phyloP scores from a whole-genome alignment of 164 flowering plant genomes.

The Euptelea pleiosperma region DNA sequence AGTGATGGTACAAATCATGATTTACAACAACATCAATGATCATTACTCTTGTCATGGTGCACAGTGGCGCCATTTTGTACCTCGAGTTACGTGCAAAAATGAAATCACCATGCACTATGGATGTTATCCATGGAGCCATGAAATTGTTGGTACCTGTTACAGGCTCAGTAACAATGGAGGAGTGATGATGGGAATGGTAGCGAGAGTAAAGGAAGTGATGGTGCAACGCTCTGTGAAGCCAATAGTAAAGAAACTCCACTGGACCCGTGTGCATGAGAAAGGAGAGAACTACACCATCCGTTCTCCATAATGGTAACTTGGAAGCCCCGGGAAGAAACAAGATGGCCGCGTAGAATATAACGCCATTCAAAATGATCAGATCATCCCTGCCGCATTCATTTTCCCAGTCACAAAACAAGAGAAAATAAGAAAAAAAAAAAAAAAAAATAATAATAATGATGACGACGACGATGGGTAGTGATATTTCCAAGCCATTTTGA shows the following conservation, averaged over 20 bases:
- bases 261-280: constrained; percentile 39
- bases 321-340: neutral
- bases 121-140: too few relatives aligned
- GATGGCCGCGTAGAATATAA: constrained; percentile 10
- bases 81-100: too few relatives aligned
- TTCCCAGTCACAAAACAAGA: neutral
- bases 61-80: too few relatives aligned
- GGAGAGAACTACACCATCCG: constrained; percentile 29
- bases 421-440: neutral
- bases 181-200: constrained; percentile 58
- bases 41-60: too few relatives aligned
- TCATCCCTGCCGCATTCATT: constrained; percentile 18
- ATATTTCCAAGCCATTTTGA: too few relatives aligned
- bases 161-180: constrained; percentile 55
- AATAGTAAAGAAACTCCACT: constrained; percentile 49
- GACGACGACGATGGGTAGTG: too few relatives aligned
- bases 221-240: constrained; percentile 57
- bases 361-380: constrained; percentile 16
- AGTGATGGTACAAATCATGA: too few relatives aligned
- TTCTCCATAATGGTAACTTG: constrained; percentile 41
- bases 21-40: too few relatives aligned
- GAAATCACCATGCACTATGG: too few relatives aligned
- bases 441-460: neutral
- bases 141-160: constrained; percentile 27
- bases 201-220: constrained; percentile 56